Evolutionary conservation across 2,329 filamentous ascomycete species (phyloP), one percentile per base, ranked within the genome.

Genomic region (Knoxdaviesia proteae): DNA sequence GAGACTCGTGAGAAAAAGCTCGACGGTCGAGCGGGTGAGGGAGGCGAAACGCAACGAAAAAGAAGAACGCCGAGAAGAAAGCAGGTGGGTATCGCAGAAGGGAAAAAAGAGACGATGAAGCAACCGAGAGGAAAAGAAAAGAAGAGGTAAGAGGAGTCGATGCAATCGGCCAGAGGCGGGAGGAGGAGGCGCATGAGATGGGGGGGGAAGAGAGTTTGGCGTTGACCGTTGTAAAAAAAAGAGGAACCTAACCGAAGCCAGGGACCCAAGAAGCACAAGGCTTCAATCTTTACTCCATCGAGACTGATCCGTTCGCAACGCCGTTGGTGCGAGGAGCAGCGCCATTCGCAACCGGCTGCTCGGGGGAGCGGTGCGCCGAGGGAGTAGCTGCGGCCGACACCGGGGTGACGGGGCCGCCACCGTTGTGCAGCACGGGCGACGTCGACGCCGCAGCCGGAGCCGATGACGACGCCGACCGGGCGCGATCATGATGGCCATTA

Each of bases 391-490:
- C 20, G 20, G 20, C 20, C 20, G 20, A 20, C 20, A 20, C 29
- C 8, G 37, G 20, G 29, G 41, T 31, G 5, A 6, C 29, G 7
- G 35, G 35, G 41, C 11, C 29, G 32, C 62, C 54, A 29, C 66
- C 69, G 40, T 70, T 71, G 7, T 61, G 51, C 7, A 65, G 52
- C 29, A 58, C 55, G 5, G 64, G 59, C 43, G 62, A 66, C 44
- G 60, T 56, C 34, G 30, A 20, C 6, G 32, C 32, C 10, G 34
- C 32, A 8, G 20, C 32, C 20, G 20, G 30, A 11, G 30, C 36
- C 32, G 39, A 20, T 3, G 20, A 20, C 20, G 20, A 20, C 20
- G 20, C 20, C 20, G 20, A 20, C 20, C 20, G 58, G 55, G n/a
- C 61, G 20, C 20, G 20, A 20, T 20, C 20, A 20, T 20, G 20